Conservation (phyloP, 371 early-diverging fungal species). For the Apophysomyces trapeziformis region DNA sequence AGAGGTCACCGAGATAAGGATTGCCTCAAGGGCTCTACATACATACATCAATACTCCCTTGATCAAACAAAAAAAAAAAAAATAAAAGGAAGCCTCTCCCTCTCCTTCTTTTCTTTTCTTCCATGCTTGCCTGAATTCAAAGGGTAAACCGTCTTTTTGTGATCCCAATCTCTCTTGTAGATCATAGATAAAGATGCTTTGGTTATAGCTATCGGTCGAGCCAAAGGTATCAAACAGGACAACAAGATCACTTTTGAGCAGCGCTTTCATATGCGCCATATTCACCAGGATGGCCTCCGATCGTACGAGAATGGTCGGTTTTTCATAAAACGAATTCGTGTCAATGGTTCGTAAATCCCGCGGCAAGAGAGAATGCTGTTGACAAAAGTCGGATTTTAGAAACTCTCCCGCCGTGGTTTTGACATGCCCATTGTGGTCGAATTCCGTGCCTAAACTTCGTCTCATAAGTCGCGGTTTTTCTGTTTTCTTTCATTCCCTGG, state of each 20-base stretch:
- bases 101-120: no score
- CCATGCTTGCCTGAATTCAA: conserved; percentile 70
- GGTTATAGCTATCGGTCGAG: conserved; percentile 68
- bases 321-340: conserved; percentile 75
- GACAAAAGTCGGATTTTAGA: conserved; percentile 76
- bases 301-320: conserved; percentile 87
- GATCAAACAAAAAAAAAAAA: neutral
- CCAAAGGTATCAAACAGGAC: conserved; percentile 79
- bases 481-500: no score
- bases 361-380: conserved; percentile 74
- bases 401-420: conserved; percentile 79
- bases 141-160: conserved; percentile 57
- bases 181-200: conserved; percentile 80
- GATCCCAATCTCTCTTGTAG: conserved; percentile 74
- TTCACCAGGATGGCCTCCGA: conserved; percentile 84
- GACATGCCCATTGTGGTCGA: conserved; percentile 73
- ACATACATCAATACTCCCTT: neutral
- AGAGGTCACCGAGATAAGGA: conserved; percentile 73
- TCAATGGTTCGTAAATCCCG: conserved; percentile 86
- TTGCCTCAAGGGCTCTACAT: conserved; percentile 79
- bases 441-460: conserved; percentile 63
- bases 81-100: neutral
- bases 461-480: neutral
- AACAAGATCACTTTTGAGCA: conserved; percentile 81
- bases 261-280: conserved; percentile 76